phyloP scores from a whole-genome alignment of 257 asterid genomes.

The Hygrophila difformis region DNA sequence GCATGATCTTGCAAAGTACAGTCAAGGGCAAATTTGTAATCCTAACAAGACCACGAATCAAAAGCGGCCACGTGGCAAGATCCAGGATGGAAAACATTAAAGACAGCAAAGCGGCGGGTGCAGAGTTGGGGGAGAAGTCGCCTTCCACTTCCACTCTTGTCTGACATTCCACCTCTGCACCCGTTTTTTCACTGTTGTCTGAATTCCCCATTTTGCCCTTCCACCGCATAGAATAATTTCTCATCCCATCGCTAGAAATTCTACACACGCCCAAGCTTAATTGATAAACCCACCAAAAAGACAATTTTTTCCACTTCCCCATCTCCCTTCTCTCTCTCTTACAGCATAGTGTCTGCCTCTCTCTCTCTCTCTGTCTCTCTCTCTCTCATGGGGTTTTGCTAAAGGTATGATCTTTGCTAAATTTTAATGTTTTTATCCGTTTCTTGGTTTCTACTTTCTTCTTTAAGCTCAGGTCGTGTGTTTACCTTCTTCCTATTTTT shows the following conservation, averaged over 20 bases:
- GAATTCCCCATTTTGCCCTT: constrained; percentile 13
- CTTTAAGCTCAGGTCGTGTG: constrained; percentile 4
- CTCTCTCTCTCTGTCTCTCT: constrained; percentile 14
- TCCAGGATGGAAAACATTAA: not conserved
- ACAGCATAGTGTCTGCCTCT: constrained; percentile 7
- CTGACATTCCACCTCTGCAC: constrained; percentile 78
- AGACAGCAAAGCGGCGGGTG: constrained; percentile 36
- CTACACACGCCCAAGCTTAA: constrained; percentile 23
- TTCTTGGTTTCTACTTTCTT: constrained; percentile 16
- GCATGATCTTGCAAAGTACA: no score
- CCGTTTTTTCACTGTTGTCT: constrained; percentile 4
- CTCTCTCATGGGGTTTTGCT: constrained; percentile 27
- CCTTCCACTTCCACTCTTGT: constrained; percentile 38
- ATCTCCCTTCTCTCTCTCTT: constrained; percentile 7
- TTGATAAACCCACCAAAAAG: constrained; percentile 37
- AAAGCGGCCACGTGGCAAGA: no score
- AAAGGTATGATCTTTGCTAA: constrained; percentile 24
- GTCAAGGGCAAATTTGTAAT: no score
- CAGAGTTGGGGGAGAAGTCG: constrained; percentile 52
- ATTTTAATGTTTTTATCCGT: not conserved
- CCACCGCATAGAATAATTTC: no score
- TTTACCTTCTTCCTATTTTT: not conserved
- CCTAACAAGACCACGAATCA: no score
- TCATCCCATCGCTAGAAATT: constrained; percentile 14
- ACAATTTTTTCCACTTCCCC: constrained; percentile 19